A percentile compares a stretch with the other conserved stretches of the same genome.
Conservation (phyloP, 192 early-diverging fungal genomes). For the Phlyctochytrium planicorne region DNA sequence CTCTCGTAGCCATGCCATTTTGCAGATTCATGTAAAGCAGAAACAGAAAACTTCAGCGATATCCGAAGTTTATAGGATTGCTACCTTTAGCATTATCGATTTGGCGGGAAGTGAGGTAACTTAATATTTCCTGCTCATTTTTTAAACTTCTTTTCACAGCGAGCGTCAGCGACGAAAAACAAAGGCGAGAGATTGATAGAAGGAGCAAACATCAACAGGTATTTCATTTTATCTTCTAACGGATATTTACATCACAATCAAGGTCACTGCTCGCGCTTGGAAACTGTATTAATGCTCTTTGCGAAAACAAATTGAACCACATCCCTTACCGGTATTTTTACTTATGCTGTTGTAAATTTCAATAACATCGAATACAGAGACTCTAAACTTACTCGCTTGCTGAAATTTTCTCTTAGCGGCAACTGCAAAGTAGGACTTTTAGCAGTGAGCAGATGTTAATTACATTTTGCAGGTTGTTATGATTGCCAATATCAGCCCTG, state of each 20-base stretch:
- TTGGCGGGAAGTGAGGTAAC: slow-evolving; percentile 66
- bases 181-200: slow-evolving; percentile 63
- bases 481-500: slow-evolving; percentile 73
- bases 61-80: slow-evolving; percentile 5
- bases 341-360: background rate
- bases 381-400: slow-evolving; percentile 73
- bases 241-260: background rate
- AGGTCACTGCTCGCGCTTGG: slow-evolving; percentile 68
- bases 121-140: slow-evolving; percentile 17
- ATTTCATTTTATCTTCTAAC: background rate
- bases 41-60: background rate
- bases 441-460: background rate
- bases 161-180: slow-evolving; percentile 53
- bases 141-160: slow-evolving; percentile 20
- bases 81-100: slow-evolving; percentile 67
- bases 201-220: slow-evolving; percentile 77
- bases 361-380: slow-evolving; percentile 50
- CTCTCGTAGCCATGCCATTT: slow-evolving; percentile 73
- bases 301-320: slow-evolving; percentile 47
- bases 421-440: slow-evolving; percentile 52
- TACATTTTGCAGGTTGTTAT: slow-evolving; percentile 55
- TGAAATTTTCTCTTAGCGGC: slow-evolving; percentile 70
- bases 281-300: slow-evolving; percentile 78
- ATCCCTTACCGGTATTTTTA: slow-evolving; percentile 52
- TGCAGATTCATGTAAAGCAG: slow-evolving; percentile 49